Percentiles rank a stretch among this genome's conserved stretches.
Conservation (phyloP, 2,329 filamentous ascomycete species). For the Geoglossum cookeanum region DNA sequence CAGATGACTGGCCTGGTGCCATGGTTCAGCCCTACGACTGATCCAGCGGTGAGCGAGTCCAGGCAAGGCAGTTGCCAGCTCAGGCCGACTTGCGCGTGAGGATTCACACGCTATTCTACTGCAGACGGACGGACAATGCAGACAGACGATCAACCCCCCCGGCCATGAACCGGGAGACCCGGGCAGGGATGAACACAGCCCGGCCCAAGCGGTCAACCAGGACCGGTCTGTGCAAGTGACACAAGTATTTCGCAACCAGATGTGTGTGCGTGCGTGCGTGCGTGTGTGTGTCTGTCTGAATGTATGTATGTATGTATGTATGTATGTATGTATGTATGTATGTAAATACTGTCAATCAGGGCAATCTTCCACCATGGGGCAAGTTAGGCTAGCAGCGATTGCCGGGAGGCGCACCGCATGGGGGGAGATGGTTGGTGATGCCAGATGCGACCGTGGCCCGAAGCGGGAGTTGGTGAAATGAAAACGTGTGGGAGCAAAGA, state of each 20-base stretch:
- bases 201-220: background rate
- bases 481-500: no score
- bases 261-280: no score
- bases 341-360: no score
- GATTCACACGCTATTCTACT: background rate
- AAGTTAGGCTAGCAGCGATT: no score
- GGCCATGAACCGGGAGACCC: background rate
- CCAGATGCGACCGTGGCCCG: no score
- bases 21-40: background rate
- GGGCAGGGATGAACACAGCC: background rate
- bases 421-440: no score
- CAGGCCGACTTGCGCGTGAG: background rate
- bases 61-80: background rate
- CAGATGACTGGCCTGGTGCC: constrained; percentile 4
- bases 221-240: background rate
- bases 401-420: no score
- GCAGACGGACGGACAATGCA: no score
- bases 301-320: no score
- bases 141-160: background rate
- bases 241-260: background rate
- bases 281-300: background rate
- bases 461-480: no score
- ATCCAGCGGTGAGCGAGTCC: background rate
- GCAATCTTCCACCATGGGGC: no score
- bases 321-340: no score